Evolutionary conservation across 176 grass and related monocot genomes (phyloP), one percentile per base, ranked within the genome.

Genomic region (Aegilops speltoides): DNA sequence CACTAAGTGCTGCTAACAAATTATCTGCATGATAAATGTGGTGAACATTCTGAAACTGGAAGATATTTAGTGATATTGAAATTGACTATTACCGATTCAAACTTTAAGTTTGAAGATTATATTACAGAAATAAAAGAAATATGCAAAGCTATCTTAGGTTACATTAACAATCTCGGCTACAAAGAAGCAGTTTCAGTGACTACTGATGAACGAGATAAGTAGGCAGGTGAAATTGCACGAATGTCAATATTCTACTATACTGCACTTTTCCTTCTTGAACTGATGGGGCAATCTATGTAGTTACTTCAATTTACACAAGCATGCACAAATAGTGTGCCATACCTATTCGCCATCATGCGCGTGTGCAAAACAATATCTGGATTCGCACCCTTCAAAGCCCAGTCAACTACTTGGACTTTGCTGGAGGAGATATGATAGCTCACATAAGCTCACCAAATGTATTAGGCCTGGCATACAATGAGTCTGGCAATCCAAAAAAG

Each of bases 291-390:
- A 73, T 25, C 60, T 43, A 52, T 38, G 31, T 17, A 68, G 32
- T 29, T 48, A 61, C 52, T 63, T 79, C 6, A n/a, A 33, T 86
- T 48, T 85, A 33, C 33, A 31, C 22, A 48, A 25, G 56, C 83
- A 67, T 26, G 33, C 3, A n/a, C 76, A 79, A 10, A 62, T 11
- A 19, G 67, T 56, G 29, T 19, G 14, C 3, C 75, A 80, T 91
- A 98, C 95, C 95, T 98, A 85, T 95, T 98, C 36, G 66, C 79
- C 86, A 95, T 86, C 95, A 98, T 98, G 46, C 91, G 91, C 91
- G 89, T 95, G 85, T 98, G 95, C 83, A 98, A 87, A 23, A 84
- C 86, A 90, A 95, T 81, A 90, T 95, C 91, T 54, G 91, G 95
- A 90, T 91, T 75, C 0, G 20, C 37, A 82, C 93, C 93, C 31